Percentiles rank a stretch among this genome's conserved stretches.
phyloP scores from a whole-genome alignment of 257 asterid species.

The Fraxinus cuspidata region DNA sequence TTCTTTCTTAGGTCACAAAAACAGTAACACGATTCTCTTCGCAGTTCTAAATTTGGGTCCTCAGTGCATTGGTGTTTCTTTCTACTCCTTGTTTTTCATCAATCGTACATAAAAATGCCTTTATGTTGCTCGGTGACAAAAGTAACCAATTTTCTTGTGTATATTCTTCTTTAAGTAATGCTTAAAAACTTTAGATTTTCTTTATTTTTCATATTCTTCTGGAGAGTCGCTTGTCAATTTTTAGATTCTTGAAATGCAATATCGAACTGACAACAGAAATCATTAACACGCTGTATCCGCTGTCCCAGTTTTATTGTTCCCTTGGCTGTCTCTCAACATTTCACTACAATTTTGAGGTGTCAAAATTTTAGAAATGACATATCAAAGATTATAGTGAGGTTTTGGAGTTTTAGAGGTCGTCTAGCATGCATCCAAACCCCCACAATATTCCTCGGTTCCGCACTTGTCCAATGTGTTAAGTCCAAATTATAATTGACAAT shows the following conservation, averaged over 20 bases:
- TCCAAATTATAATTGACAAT: too few relatives aligned
- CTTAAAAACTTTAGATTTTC: neutral
- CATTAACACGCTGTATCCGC: too few relatives aligned
- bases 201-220: neutral
- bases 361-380: too few relatives aligned
- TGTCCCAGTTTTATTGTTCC: too few relatives aligned
- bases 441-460: neutral
- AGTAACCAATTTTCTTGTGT: neutral
- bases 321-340: too few relatives aligned
- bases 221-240: neutral
- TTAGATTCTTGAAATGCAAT: neutral
- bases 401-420: neutral
- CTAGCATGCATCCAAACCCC: neutral
- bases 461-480: neutral
- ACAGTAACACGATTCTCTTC: too few relatives aligned
- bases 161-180: neutral
- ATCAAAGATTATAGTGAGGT: neutral
- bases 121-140: neutral
- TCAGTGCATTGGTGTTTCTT: too few relatives aligned
- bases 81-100: too few relatives aligned
- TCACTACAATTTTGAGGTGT: too few relatives aligned
- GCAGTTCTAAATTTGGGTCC: too few relatives aligned
- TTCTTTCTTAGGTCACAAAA: too few relatives aligned
- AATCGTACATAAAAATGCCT: neutral
- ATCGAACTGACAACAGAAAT: neutral